These are phyloP conservation scores for Daedaleopsis nitida DNA, from an alignment of 768 basidiomycete genomes.

Conservation along the genomic window DNA sequence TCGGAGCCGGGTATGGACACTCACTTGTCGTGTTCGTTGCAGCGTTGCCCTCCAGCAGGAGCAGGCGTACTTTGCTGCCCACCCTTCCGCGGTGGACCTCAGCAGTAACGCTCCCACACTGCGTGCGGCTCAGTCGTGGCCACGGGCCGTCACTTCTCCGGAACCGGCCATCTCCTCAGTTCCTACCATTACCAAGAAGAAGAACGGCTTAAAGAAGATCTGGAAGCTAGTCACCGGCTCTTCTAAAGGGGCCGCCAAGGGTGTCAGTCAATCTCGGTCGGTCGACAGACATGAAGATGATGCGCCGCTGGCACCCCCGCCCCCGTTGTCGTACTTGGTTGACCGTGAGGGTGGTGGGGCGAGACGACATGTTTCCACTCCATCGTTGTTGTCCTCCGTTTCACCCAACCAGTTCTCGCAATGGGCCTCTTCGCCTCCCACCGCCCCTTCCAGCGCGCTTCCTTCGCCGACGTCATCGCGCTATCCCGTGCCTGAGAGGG, in stretches of 20 bases:
- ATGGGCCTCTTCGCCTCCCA: conserved; percentile 70
- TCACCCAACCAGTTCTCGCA: conserved; percentile 60
- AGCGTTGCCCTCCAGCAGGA: conserved; percentile 83
- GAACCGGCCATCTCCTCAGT: conserved; percentile 15
- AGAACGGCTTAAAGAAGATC: conserved; percentile 75
- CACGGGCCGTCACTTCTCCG: conserved; percentile 12
- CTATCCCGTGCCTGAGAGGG: conserved; percentile 57
- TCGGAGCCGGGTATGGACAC: neutral
- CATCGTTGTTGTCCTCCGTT: conserved; percentile 62
- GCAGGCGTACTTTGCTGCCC: conserved; percentile 26
- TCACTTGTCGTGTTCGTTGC: conserved; percentile 13
- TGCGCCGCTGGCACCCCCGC: conserved; percentile 83
- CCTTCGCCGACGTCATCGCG: conserved; percentile 79
- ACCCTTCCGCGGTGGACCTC: conserved; percentile 28
- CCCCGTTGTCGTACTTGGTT: conserved; percentile 87
- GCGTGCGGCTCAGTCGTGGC: conserved; percentile 27
- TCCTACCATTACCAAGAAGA: conserved; percentile 54
- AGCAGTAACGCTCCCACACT: conserved; percentile 32
- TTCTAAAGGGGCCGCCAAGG: conserved; percentile 45
- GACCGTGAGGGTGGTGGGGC: conserved; percentile 48
- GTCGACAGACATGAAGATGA: conserved; percentile 63
- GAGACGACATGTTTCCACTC: conserved; percentile 66
- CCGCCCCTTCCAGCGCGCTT: conserved; percentile 72
- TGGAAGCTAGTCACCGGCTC: conserved; percentile 75
- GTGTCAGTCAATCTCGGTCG: conserved; percentile 39